phyloP scores from a whole-genome alignment of 2,329 filamentous ascomycete species.

The Microcyclospora pomicola region DNA sequence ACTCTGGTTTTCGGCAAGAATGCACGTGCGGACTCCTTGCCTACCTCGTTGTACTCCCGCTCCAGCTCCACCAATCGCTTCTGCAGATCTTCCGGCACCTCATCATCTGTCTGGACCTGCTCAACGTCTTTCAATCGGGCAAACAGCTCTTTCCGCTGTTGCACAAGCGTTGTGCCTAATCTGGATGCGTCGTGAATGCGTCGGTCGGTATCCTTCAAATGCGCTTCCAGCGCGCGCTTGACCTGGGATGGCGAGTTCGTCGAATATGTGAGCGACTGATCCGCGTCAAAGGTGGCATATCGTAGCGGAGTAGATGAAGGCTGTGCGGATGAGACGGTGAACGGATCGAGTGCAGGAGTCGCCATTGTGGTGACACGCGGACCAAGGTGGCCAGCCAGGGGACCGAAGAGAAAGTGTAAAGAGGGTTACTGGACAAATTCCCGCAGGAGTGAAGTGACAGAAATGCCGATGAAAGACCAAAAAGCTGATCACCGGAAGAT shows the following conservation, averaged over 20 bases:
- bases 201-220: constrained; percentile 82
- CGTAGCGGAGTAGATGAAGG: constrained; percentile 40
- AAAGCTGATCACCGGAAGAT: too few relatives aligned
- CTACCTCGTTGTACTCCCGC: constrained; percentile 88
- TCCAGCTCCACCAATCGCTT: constrained; percentile 76
- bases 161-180: constrained; percentile 71
- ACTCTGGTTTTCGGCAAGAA: constrained; percentile 60
- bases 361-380: constrained; percentile 9
- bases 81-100: constrained; percentile 71
- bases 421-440: too few relatives aligned
- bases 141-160: constrained; percentile 71
- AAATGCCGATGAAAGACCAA: too few relatives aligned
- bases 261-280: constrained; percentile 64
- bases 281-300: constrained; percentile 67
- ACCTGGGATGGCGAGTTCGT: constrained; percentile 69
- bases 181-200: constrained; percentile 83
- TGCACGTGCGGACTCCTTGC: constrained; percentile 73
- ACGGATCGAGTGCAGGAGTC: constrained; percentile 26
- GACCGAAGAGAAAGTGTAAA: too few relatives aligned
- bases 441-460: too few relatives aligned
- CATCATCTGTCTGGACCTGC: constrained; percentile 48
- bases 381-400: too few relatives aligned
- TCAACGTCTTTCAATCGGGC: constrained; percentile 78
- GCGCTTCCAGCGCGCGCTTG: constrained; percentile 76
- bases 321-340: constrained; percentile 23